Base-by-base conservation (phyloP, 768 basidiomycete genomes). In the Boletus rex-veris region DNA sequence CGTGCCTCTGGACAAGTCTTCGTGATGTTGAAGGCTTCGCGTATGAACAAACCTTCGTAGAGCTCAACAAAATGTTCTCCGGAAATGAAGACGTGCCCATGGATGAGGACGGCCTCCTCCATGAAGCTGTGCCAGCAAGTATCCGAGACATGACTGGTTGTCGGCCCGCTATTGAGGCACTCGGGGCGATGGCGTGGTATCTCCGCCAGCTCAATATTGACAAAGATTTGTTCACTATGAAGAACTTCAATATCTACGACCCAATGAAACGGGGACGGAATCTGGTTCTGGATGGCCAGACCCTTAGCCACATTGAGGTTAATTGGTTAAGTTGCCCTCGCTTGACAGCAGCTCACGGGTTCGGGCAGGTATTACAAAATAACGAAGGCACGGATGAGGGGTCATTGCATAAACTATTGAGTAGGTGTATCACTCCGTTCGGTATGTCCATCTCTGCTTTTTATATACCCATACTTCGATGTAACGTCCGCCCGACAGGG, bases 201-300 rank as follows among this genome's bases (percentile, higher is more conserved):
- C 81, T 98, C 14, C 85, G 89, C 36, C 90, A 92, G 56, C 80
- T 99, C 38, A 98, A 98, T 65, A 92, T 98, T 58, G 96, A 95
- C 74, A 90, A 92, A 66, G 95, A 98, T 58, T 84, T 99, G 51
- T 71, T 99, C 64, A 90, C 86, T 50, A 94, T 97, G 88, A 89
- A 85, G 74, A 98, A 98, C 67, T 99, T 99, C 79, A 95, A 98
- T 61, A 78, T 97, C 37, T 97, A 96, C 65, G 93, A 98, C 70
- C 97, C 97, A 0, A 92, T 98, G 83, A 86, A 88, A 67, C 80
- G 80, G 55, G 94, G 93, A n/a, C 79, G 86, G 65, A 90, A 85
- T 26, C 73, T 98, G 51, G 80, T 90, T 0, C 77, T 99, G 40
- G 95, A 99, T 69, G 97, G 97, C 3, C 94, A 98, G 68, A 95